phyloP scores from a whole-genome alignment of 2,329 filamentous ascomycete species.

The Fusarium lyarnte region DNA sequence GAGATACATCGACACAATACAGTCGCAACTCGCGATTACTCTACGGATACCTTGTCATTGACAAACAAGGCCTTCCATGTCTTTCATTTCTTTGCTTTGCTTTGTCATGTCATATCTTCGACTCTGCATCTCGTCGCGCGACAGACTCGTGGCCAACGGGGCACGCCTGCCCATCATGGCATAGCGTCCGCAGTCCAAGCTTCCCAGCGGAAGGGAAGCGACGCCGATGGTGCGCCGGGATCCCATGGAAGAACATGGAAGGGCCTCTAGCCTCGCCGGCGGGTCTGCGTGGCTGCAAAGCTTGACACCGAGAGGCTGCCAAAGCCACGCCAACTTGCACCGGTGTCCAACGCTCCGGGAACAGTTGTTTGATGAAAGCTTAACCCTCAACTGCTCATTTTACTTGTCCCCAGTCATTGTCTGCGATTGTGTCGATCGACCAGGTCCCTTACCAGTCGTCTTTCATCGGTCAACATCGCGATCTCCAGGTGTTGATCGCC shows the following conservation, averaged over 20 bases:
- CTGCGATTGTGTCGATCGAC: slow-evolving; percentile 27
- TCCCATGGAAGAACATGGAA: slow-evolving; percentile 40
- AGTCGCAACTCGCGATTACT: background rate
- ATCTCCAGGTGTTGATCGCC: slow-evolving; percentile 17
- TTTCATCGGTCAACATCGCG: slow-evolving; percentile 29
- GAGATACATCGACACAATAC: slow-evolving; percentile 2
- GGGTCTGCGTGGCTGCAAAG: slow-evolving; percentile 26
- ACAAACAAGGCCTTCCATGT: background rate
- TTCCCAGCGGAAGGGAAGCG: slow-evolving; percentile 41
- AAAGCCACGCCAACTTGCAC: slow-evolving; percentile 21
- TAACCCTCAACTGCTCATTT: slow-evolving; percentile 37
- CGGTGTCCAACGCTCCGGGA: slow-evolving; percentile 37
- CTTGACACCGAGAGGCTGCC: slow-evolving; percentile 22
- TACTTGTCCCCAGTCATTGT: slow-evolving; percentile 23
- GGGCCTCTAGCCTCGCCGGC: slow-evolving; percentile 23
- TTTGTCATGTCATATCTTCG: slow-evolving; percentile 8
- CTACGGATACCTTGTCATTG: background rate
- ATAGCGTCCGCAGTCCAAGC: slow-evolving; percentile 37
- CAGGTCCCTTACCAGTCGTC: slow-evolving; percentile 7
- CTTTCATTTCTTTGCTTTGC: slow-evolving; percentile 1
- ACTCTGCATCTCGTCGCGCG: slow-evolving; percentile 10
- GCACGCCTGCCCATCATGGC: slow-evolving; percentile 33
- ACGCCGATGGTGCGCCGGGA: slow-evolving; percentile 32
- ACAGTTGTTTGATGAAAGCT: slow-evolving; percentile 29
- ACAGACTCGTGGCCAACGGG: slow-evolving; percentile 37